Evolutionary conservation across 306 rosid genomes (phyloP).

Genomic region (Sicyos baderoa): DNA sequence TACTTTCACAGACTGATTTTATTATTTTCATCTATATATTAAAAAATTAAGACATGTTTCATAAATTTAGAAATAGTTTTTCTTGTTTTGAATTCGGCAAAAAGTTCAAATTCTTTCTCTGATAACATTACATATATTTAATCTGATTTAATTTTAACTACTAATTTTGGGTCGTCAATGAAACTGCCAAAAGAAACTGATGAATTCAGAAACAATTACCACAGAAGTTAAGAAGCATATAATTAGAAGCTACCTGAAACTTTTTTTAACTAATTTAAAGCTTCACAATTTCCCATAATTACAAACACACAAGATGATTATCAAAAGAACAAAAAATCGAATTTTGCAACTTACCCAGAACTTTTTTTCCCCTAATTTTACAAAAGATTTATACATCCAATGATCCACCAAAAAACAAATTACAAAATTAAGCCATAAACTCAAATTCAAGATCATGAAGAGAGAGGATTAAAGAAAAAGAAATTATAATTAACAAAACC

Average conservation of each 20-base stretch:
- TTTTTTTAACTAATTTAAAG: background rate
- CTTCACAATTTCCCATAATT: background rate
- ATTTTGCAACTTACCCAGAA: background rate
- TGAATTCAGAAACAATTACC: too few relatives aligned
- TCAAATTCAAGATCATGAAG: background rate
- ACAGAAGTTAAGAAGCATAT: background rate
- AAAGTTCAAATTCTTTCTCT: too few relatives aligned
- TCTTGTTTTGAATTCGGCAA: too few relatives aligned
- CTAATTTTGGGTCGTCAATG: too few relatives aligned
- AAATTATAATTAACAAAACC: constrained; percentile 5
- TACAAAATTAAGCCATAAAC: background rate
- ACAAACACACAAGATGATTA: background rate
- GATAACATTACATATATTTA: too few relatives aligned
- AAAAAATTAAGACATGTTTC: too few relatives aligned
- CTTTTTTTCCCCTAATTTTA: background rate
- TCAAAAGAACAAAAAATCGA: background rate
- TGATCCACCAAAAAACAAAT: background rate
- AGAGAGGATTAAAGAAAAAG: background rate
- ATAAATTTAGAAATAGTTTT: too few relatives aligned
- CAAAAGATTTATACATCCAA: background rate
- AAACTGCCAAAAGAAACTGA: too few relatives aligned
- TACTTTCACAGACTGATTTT: too few relatives aligned
- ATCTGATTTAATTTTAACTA: too few relatives aligned
- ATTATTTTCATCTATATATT: too few relatives aligned
- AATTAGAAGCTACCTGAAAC: background rate